A percentile compares a stretch with the other conserved stretches of the same genome.
Conservation (phyloP, 441 rosid species). For the Gossypium aridum region DNA sequence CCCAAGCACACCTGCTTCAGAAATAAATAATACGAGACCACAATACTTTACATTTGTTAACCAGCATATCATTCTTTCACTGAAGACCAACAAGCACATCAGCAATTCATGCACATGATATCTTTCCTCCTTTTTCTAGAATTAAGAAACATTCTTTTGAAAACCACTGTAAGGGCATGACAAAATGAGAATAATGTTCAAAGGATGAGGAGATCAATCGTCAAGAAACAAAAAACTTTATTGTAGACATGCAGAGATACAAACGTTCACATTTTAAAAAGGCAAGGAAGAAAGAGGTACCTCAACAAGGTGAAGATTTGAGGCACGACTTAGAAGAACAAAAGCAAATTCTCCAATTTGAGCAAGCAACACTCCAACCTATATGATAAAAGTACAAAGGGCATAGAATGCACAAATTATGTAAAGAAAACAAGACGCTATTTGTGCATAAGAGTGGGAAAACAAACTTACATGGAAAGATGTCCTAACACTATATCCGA, state of each 20-base stretch:
- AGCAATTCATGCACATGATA: neutral
- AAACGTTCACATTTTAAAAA: neutral
- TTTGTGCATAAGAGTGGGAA: neutral
- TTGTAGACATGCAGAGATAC: neutral
- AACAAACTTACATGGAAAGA: constrained; percentile 72
- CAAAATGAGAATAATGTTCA: neutral
- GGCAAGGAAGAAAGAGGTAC: constrained; percentile 27
- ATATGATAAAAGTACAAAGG: constrained; percentile 12
- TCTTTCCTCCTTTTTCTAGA: neutral
- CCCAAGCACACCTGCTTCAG: neutral
- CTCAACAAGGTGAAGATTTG: constrained; percentile 91
- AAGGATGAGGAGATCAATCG: neutral
- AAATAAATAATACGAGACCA: neutral
- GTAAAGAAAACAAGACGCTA: neutral
- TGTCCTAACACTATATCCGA: constrained; percentile 74
- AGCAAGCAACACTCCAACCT: constrained; percentile 93
- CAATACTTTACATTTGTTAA: neutral
- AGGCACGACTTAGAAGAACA: constrained; percentile 89
- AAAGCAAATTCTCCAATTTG: constrained; percentile 98
- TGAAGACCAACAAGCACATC: neutral
- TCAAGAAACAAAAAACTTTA: neutral
- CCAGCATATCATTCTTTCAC: neutral
- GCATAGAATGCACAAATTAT: neutral
- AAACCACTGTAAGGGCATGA: neutral
- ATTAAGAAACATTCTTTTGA: neutral